Evolutionary conservation across 1,284 basidiomycete genomes (phyloP).

Genomic region (Uromyces viciae-fabae): DNA sequence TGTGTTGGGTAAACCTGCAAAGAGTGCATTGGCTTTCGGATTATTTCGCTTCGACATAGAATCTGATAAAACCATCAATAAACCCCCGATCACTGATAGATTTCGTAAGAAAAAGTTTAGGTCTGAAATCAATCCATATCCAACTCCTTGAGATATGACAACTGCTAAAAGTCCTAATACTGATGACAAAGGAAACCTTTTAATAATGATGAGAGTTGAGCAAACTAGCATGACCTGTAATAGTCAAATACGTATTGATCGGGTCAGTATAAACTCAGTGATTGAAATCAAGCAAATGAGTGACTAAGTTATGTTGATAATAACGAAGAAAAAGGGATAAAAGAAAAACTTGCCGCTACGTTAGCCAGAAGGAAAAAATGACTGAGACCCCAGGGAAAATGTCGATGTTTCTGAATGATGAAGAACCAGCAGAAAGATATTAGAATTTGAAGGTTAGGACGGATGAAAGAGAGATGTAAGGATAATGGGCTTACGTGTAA

Average conservation of each 20-base stretch:
- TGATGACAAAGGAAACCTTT: conserved; percentile 80
- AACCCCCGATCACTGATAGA: conserved; percentile 81
- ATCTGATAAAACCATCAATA: conserved; percentile 97
- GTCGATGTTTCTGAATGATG: conserved; percentile 63
- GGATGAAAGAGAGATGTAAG: conserved; percentile 53
- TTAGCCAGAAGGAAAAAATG: conserved; percentile 89
- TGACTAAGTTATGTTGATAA: too few species aligned
- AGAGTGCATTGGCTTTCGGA: conserved; percentile 68
- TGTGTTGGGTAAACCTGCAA: conserved; percentile 80
- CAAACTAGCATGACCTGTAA: conserved; percentile 80
- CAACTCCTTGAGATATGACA: conserved; percentile 86
- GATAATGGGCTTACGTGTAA: conserved; percentile 66
- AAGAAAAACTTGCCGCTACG: conserved; percentile 69
- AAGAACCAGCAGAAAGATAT: conserved; percentile 57
- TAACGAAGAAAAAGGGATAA: too few species aligned
- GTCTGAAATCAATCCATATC: conserved; percentile 93
- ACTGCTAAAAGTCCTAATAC: conserved; percentile 84
- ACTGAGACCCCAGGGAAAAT: conserved; percentile 90
- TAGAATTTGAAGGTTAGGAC: conserved; percentile 13
- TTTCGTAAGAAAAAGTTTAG: conserved; percentile 99
- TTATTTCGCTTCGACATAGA: conserved; percentile 66
- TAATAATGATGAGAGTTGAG: conserved; percentile 81
- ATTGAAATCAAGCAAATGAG: not conserved
- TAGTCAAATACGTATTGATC: not conserved
- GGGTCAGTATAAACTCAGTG: not conserved